Percentiles rank a stretch among this genome's conserved stretches.
These are phyloP conservation scores for Lasiodiplodia sp. DNA, from an alignment of 2,329 filamentous ascomycete species.

Conservation along the genomic window DNA sequence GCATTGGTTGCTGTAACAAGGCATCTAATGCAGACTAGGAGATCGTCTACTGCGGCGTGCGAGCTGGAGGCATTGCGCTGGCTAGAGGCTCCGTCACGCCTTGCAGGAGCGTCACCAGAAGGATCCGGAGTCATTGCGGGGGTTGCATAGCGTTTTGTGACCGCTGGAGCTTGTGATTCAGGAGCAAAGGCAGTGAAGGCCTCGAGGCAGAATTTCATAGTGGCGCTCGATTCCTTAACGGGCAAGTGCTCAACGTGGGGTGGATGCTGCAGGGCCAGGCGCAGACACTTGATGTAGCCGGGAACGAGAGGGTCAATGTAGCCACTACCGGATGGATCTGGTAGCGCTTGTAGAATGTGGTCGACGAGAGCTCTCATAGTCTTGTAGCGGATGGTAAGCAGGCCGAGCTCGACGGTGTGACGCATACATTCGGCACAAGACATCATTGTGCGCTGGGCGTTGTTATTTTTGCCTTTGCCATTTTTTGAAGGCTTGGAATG, in stretches of 20 bases:
- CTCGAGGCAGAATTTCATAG: slow-evolving; percentile 74
- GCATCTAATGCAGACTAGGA: slow-evolving; percentile 69
- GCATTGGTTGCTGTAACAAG: slow-evolving; percentile 73
- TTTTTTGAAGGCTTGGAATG: not conserved
- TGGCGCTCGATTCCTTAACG: slow-evolving; percentile 70
- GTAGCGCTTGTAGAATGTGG: slow-evolving; percentile 80
- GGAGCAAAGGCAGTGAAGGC: slow-evolving; percentile 55
- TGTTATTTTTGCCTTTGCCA: slow-evolving; percentile 32
- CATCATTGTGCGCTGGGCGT: slow-evolving; percentile 61
- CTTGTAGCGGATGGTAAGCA: slow-evolving; percentile 73
- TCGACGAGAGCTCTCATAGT: slow-evolving; percentile 81
- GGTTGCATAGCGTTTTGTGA: slow-evolving; percentile 35
- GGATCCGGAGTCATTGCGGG: slow-evolving; percentile 33
- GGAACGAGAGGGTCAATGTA: slow-evolving; percentile 74
- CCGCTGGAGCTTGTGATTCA: slow-evolving; percentile 37
- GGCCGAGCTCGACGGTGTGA: slow-evolving; percentile 72
- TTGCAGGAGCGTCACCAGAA: slow-evolving; percentile 38
- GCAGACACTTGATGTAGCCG: slow-evolving; percentile 80
- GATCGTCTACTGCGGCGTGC: slow-evolving; percentile 40
- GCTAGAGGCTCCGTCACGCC: not conserved
- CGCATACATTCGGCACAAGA: slow-evolving; percentile 76
- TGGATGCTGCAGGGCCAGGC: slow-evolving; percentile 72
- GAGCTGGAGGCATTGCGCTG: slow-evolving; percentile 30
- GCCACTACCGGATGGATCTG: slow-evolving; percentile 62
- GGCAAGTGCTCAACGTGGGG: slow-evolving; percentile 83